Evolutionary conservation across 2,329 filamentous ascomycete genomes (phyloP).

Genomic region (Cercospora canescens): DNA sequence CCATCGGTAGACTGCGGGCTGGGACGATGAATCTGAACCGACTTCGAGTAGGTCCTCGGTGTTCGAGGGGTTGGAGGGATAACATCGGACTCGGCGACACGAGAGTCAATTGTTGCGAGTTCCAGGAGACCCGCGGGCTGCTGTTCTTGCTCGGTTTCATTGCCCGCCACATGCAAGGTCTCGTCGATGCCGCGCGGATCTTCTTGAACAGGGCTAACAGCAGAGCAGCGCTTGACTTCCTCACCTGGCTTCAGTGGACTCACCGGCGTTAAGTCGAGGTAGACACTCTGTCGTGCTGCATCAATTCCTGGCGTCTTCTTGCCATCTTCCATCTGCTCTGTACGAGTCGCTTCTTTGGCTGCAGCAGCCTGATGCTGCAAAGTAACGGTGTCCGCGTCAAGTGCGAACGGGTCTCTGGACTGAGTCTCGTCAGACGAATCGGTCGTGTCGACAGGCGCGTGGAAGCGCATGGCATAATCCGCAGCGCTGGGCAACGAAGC

Average conservation of each 20-base stretch:
- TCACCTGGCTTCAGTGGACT: conserved; percentile 35
- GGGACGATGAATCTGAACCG: conserved; percentile 31
- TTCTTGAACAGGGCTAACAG: conserved; percentile 36
- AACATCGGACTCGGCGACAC: conserved; percentile 19
- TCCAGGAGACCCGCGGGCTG: conserved; percentile 8
- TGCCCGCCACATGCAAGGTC: conserved; percentile 24
- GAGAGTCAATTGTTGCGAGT: conserved; percentile 3
- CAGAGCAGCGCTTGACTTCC: conserved; percentile 32
- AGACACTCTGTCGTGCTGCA: conserved; percentile 7
- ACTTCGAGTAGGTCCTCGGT: conserved; percentile 36
- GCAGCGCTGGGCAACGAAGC: conserved; percentile 28
- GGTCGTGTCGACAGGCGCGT: conserved; percentile 32
- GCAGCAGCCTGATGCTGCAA: conserved; percentile 31
- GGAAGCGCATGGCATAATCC: conserved; percentile 37
- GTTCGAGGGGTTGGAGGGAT: conserved; percentile 33
- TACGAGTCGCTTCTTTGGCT: conserved; percentile 17
- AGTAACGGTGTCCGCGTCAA: conserved; percentile 38
- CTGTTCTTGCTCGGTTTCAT: conserved; percentile 12
- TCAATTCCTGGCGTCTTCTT: conserved; percentile 17
- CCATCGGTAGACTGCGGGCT: conserved; percentile 25
- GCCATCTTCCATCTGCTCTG: conserved; percentile 9
- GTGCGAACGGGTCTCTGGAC: conserved; percentile 34
- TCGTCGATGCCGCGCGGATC: conserved; percentile 31
- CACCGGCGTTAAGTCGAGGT: conserved; percentile 27
- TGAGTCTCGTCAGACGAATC: conserved; percentile 33